Percentiles rank a stretch among this genome's conserved stretches.
phyloP scores from a whole-genome alignment of 345 rosid genomes.

The Litchi chinensis region DNA sequence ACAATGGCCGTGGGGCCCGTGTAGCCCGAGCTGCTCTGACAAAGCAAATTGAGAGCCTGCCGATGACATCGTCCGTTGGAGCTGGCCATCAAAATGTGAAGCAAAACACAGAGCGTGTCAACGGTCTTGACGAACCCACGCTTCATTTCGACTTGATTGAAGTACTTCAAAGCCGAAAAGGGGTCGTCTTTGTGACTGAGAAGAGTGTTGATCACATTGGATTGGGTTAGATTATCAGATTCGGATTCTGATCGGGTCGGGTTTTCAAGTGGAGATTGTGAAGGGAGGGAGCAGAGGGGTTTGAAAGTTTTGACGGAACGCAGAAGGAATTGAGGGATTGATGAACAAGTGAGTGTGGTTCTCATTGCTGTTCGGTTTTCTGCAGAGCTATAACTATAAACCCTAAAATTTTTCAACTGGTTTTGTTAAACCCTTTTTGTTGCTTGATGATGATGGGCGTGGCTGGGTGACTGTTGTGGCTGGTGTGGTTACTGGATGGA shows the following conservation, averaged over 20 bases:
- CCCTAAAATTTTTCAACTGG: background rate
- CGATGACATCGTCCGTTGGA: conserved; percentile 24
- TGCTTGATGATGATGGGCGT: no score
- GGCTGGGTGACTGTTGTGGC: no score
- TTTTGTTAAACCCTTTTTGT: background rate
- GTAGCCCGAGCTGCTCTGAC: conserved; percentile 36
- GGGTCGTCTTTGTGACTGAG: conserved; percentile 45
- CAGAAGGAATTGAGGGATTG: conserved; percentile 18
- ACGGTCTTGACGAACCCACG: conserved; percentile 39
- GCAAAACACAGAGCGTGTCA: conserved; percentile 51
- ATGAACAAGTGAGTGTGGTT: conserved; percentile 31
- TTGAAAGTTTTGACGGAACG: conserved; percentile 30
- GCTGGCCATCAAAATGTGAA: conserved; percentile 55
- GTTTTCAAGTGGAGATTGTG: conserved; percentile 11
- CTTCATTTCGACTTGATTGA: conserved; percentile 29
- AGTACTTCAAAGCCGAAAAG: conserved; percentile 51
- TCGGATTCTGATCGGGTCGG: conserved; percentile 14
- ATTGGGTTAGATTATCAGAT: conserved; percentile 19
- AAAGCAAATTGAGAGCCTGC: conserved; percentile 46
- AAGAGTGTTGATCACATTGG: conserved; percentile 45
- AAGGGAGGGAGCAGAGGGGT: conserved; percentile 40
- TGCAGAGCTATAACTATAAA: background rate
- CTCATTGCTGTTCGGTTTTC: conserved; percentile 24
- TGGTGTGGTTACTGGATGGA: no score
- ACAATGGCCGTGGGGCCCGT: conserved; percentile 37